A percentile compares a stretch with the other conserved stretches of the same genome.
Evolutionary conservation across 2,329 filamentous ascomycete genomes (phyloP).

Genomic region (Allantophomopsis lycopodina): DNA sequence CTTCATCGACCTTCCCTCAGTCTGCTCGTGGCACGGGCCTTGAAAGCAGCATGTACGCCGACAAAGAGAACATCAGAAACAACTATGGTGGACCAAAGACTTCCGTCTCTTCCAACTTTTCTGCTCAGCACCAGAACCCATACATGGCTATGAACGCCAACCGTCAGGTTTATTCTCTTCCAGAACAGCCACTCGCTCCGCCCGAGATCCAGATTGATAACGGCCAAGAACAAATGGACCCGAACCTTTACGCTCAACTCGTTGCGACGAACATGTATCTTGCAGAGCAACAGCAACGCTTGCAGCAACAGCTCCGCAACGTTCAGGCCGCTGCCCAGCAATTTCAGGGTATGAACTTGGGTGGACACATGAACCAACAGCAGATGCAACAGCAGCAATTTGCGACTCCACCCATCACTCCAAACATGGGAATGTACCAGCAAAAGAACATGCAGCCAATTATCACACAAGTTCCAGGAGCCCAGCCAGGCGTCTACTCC

Average conservation of each 20-base stretch:
- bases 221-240: conserved; percentile 65
- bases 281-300: conserved; percentile 84
- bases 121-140: conserved; percentile 18
- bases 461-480: conserved; percentile 33
- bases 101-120: conserved; percentile 9
- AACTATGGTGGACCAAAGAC: conserved; percentile 18
- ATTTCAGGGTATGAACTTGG: conserved; percentile 65
- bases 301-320: conserved; percentile 82
- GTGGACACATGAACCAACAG: conserved; percentile 30
- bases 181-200: conserved; percentile 81
- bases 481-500: conserved; percentile 64
- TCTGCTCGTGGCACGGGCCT: conserved; percentile 39
- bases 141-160: conserved; percentile 28
- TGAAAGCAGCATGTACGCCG: conserved; percentile 17
- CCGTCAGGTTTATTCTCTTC: conserved; percentile 48
- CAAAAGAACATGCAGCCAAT: conserved; percentile 27
- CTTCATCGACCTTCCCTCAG: conserved; percentile 56
- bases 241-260: conserved; percentile 74
- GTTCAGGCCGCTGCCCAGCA: conserved; percentile 76
- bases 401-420: conserved; percentile 33
- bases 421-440: conserved; percentile 40
- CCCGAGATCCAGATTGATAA: conserved; percentile 65
- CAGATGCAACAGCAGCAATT: conserved; percentile 26
- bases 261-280: conserved; percentile 86
- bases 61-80: conserved; percentile 9